Base-by-base conservation (phyloP, 2,329 filamentous ascomycete species). In the Plenodomus lindquistii region DNA sequence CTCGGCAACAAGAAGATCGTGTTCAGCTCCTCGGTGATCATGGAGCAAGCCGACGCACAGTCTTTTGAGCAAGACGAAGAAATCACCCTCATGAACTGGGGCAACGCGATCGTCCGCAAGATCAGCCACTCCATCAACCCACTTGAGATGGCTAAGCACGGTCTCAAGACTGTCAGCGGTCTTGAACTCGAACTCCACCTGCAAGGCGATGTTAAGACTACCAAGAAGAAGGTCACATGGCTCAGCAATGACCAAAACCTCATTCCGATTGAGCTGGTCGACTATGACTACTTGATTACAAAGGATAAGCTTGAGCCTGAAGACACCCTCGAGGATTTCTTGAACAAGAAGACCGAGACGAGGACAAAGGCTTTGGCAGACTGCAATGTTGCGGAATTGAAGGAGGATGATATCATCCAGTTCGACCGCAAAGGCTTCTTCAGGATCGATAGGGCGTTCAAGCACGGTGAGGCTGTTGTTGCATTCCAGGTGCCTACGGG, bases 141-240 rank as follows among this genome's bases (percentile, higher is more conserved):
- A 5, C 67, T 79, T 50, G 50, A 53, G 31, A 53, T 53, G 21
- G 66, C 62, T 45, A 78, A 82, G 40, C 76, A 77, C 22, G 69
- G 69, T 39, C 51, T 71, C 36, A 74, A 75, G 51, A 73, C 71
- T 40, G 85, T 96, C 63, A 87, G 85, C 11, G 78, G 76, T 29
- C 80, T 96, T 34, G 87, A 88, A 48, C 79, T 94, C 44, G 90
- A 96, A 75, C 84, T 97, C n/a, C 88, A 97, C 73, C 83, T 97
- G 41, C 85, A 88, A 63, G 92, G 93, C 46, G 93, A 97, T 71
- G 89, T 97, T 73, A 96, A 96, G 80, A 87, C 89, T 68, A 97
- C 93, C 0, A 86, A 91, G 67, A 97, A 97, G 84, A 97, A 97
- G 81, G 85, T 97, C 31, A 97, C 92, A 1, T 97, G 93, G 93